phyloP scores from a whole-genome alignment of 768 basidiomycete species.

The Calocera viscosa region DNA sequence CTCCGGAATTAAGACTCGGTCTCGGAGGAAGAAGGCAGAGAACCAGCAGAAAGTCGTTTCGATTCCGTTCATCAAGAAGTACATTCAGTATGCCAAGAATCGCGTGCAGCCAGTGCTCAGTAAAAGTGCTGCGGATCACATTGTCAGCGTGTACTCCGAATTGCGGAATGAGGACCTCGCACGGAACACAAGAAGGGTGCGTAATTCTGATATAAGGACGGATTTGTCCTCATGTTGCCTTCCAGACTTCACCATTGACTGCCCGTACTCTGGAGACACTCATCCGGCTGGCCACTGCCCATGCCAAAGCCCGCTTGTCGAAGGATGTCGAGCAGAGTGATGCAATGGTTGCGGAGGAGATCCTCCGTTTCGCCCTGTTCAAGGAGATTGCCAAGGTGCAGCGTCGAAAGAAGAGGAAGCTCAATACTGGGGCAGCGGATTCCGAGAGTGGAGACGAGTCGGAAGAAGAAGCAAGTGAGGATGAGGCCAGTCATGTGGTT shows the following conservation, averaged over 20 bases:
- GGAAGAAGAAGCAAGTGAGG: conserved; percentile 35
- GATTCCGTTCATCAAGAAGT: conserved; percentile 94
- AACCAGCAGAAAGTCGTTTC: conserved; percentile 71
- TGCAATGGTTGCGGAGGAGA: conserved; percentile 82
- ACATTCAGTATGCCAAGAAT: conserved; percentile 93
- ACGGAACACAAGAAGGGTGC: conserved; percentile 68
- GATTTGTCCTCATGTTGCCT: conserved; percentile 14
- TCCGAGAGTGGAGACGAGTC: conserved; percentile 25
- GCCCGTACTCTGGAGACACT: conserved; percentile 97
- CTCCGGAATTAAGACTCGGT: conserved; percentile 20
- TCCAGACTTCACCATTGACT: conserved; percentile 87
- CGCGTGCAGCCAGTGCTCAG: conserved; percentile 73
- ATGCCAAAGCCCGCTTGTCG: conserved; percentile 90
- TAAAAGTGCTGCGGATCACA: conserved; percentile 86
- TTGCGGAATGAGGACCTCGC: conserved; percentile 87
- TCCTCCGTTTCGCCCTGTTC: conserved; percentile 94
- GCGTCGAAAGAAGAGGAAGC: conserved; percentile 73
- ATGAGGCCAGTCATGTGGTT: conserved; percentile 15
- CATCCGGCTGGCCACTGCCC: conserved; percentile 94
- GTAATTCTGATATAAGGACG: conserved; percentile 23
- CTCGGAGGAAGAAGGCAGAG: conserved; percentile 35
- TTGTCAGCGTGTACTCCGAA: conserved; percentile 81
- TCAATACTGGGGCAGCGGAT: conserved; percentile 51
- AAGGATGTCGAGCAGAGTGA: conserved; percentile 71
- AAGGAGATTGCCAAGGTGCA: conserved; percentile 84